These are phyloP conservation scores for Pythium periplocum DNA, from an alignment of 352 stramenopile species.

Conservation along the genomic window DNA sequence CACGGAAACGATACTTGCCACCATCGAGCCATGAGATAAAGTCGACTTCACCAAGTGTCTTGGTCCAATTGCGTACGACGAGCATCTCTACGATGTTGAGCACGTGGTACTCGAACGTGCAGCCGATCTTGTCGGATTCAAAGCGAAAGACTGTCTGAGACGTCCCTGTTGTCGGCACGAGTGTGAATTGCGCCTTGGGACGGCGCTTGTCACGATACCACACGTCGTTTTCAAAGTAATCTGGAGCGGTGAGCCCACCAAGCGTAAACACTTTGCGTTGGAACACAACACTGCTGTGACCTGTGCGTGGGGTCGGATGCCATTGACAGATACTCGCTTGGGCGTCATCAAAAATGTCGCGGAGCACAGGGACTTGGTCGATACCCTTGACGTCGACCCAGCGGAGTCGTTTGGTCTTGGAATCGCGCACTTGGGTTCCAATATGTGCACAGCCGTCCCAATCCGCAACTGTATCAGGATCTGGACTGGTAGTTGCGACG, in stretches of 20 bases:
- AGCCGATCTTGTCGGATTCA: constrained; percentile 80
- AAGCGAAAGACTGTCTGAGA: constrained; percentile 86
- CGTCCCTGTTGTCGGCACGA: constrained; percentile 37
- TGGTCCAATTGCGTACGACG: constrained; percentile 81
- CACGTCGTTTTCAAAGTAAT: constrained; percentile 80
- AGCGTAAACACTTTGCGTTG: constrained; percentile 73
- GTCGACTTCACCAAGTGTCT: constrained; percentile 38
- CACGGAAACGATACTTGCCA: constrained; percentile 88
- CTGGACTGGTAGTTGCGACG: constrained; percentile 6
- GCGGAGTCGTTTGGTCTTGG: constrained; percentile 32
- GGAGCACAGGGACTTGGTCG: constrained; percentile 56
- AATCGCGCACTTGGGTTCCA: constrained; percentile 31
- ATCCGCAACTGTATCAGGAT: constrained; percentile 12
- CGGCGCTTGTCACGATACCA: constrained; percentile 73
- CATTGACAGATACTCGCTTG: constrained; percentile 64
- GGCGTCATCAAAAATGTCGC: constrained; percentile 57
- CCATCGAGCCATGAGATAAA: constrained; percentile 54
- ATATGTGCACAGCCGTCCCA: constrained; percentile 66
- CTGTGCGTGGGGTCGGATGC: constrained; percentile 50
- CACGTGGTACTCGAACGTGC: constrained; percentile 93
- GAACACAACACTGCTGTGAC: constrained; percentile 65
- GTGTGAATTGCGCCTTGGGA: constrained; percentile 50
- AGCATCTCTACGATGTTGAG: constrained; percentile 75
- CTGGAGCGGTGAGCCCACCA: constrained; percentile 53
- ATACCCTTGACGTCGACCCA: constrained; percentile 62